phyloP scores from a whole-genome alignment of 2,329 filamentous ascomycete genomes.

The Immersiporthe knoxdaviesiana region DNA sequence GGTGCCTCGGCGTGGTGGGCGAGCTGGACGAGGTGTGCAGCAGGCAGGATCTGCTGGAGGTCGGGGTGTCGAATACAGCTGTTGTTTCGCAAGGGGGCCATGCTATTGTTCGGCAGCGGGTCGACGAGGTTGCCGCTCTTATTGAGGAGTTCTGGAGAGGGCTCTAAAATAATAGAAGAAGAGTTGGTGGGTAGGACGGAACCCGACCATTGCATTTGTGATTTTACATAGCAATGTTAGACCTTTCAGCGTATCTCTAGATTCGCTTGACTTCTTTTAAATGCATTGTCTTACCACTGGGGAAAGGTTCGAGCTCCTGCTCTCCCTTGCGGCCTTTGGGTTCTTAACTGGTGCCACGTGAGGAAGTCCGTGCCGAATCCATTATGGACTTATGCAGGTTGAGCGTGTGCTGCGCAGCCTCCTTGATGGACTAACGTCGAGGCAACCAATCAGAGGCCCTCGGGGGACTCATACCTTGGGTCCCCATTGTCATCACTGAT shows the following conservation, averaged over 20 bases:
- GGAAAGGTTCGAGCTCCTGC: neutral
- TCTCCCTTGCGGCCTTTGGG: neutral
- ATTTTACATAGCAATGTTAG: neutral
- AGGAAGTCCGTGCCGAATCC: too few relatives aligned
- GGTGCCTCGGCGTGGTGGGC: conserved; percentile 15
- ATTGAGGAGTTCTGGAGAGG: conserved; percentile 22
- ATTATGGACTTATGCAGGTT: too few relatives aligned
- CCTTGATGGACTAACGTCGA: too few relatives aligned
- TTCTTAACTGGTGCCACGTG: too few relatives aligned
- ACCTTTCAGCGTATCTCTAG: too few relatives aligned
- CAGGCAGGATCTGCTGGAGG: neutral
- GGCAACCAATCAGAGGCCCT: too few relatives aligned
- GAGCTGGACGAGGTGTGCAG: conserved; percentile 20
- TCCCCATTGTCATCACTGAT: too few relatives aligned
- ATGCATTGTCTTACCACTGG: neutral
- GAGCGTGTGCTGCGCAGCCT: too few relatives aligned
- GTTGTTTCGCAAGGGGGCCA: conserved; percentile 20
- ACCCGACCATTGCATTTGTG: neutral
- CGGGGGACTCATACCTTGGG: too few relatives aligned
- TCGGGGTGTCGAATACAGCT: conserved; percentile 11
- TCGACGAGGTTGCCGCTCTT: conserved; percentile 6
- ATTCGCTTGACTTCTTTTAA: too few relatives aligned
- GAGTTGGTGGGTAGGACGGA: neutral
- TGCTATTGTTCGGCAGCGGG: conserved; percentile 15
- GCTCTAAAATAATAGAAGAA: neutral